phyloP scores from a whole-genome alignment of 2,329 filamentous ascomycete genomes.

The Cercospora brassicicola region DNA sequence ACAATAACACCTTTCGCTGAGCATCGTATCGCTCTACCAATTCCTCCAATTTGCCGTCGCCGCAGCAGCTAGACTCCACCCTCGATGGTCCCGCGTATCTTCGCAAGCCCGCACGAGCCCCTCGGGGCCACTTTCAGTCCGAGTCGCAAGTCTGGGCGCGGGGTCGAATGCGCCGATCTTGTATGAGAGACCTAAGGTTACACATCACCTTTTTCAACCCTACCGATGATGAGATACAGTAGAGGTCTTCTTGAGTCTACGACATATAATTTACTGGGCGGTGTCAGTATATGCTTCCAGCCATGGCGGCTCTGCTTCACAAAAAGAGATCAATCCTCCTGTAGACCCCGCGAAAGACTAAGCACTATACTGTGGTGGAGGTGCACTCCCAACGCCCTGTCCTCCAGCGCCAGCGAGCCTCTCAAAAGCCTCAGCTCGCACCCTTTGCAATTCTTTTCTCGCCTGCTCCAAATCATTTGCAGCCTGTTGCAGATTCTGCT shows the following conservation, averaged over 20 bases:
- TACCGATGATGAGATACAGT: neutral
- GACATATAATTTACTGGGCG: neutral
- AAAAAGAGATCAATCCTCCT: neutral
- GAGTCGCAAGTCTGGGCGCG: neutral
- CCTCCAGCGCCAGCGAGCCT: slow-evolving; percentile 21
- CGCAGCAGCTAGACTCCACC: neutral
- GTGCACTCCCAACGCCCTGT: neutral
- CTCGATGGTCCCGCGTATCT: neutral
- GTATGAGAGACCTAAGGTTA: neutral
- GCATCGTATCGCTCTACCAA: neutral
- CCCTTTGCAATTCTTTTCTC: slow-evolving; percentile 33
- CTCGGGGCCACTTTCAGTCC: neutral
- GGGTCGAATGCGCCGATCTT: neutral
- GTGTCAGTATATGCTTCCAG: neutral
- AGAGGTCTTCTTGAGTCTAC: neutral
- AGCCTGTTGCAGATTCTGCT: slow-evolving; percentile 25
- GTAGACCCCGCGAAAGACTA: neutral
- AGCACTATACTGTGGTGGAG: slow-evolving; percentile 16
- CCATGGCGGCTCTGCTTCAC: neutral
- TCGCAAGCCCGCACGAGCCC: neutral
- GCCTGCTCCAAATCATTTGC: slow-evolving; percentile 25
- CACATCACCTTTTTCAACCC: neutral
- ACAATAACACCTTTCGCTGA: neutral
- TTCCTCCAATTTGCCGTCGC: neutral
- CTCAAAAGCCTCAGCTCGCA: slow-evolving; percentile 37